phyloP scores from a whole-genome alignment of 176 grass and related monocot species.

The Metroxylon sagu region DNA sequence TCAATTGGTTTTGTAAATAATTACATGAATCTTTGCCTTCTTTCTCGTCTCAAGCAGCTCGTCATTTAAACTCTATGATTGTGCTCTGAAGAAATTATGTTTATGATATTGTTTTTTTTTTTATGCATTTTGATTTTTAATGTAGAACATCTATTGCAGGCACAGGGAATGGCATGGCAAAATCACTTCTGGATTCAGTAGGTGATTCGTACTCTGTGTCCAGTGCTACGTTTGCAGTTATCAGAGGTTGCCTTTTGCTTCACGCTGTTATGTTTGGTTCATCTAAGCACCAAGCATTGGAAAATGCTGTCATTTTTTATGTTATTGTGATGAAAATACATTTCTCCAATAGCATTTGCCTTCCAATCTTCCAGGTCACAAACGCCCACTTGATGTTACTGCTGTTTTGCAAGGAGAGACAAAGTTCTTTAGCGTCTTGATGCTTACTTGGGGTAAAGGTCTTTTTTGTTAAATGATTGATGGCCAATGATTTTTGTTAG shows the following conservation, averaged over 20 bases:
- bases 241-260: constrained; percentile 47
- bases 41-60: too few relatives aligned
- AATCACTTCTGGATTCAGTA: constrained; percentile 64
- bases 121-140: constrained; percentile 3
- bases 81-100: too few relatives aligned
- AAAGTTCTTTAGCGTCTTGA: constrained; percentile 86
- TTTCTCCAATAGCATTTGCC: too few relatives aligned
- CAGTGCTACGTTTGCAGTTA: constrained; percentile 74
- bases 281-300: too few relatives aligned
- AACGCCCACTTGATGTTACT: constrained; percentile 70
- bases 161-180: constrained; percentile 92
- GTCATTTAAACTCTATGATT: too few relatives aligned
- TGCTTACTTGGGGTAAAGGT: constrained; percentile 99
- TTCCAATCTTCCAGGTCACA: constrained; percentile 43
- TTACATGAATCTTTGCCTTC: too few relatives aligned
- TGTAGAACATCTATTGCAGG: constrained; percentile 37
- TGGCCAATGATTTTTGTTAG: too few relatives aligned
- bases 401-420: constrained; percentile 75
- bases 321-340: too few relatives aligned
- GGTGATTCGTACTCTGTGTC: constrained; percentile 58
- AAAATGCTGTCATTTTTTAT: too few relatives aligned
- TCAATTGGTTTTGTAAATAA: too few relatives aligned
- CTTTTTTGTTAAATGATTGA: not conserved
- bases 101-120: too few relatives aligned
- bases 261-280: constrained; percentile 3